Conservation (phyloP, 768 basidiomycete species). For the Pisolithus microcarpus region DNA sequence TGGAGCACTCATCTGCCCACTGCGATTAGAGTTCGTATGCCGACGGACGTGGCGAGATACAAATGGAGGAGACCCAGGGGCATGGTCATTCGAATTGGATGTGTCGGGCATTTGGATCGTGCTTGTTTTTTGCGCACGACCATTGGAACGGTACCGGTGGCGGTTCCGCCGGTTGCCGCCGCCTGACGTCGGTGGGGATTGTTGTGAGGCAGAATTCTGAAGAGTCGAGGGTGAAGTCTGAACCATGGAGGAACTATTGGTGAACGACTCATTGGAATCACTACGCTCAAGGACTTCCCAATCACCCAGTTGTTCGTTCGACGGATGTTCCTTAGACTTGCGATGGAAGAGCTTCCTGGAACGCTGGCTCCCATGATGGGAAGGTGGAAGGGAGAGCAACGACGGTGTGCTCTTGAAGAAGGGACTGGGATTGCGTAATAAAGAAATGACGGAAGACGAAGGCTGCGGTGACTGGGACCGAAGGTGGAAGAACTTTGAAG, state of each 20-base stretch:
- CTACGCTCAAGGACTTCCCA: conserved; percentile 28
- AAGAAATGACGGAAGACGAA: conserved; percentile 28
- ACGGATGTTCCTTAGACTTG: conserved; percentile 25
- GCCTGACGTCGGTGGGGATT: conserved; percentile 7
- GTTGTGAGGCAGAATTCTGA: conserved; percentile 12
- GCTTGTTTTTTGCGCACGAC: conserved; percentile 20
- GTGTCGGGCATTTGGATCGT: conserved; percentile 18
- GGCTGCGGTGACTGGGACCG: conserved; percentile 28
- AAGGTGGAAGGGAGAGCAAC: conserved; percentile 24
- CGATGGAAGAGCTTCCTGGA: conserved; percentile 29
- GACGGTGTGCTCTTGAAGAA: conserved; percentile 30
- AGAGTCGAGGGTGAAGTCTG: conserved; percentile 13
- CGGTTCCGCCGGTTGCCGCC: conserved; percentile 3
- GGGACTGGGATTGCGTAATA: conserved; percentile 28
- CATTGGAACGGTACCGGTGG: conserved; percentile 4
- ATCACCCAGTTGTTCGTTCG: conserved; percentile 22
- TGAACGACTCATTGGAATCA: conserved; percentile 20
- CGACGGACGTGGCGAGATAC: conserved; percentile 28
- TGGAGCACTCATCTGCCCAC: conserved; percentile 25
- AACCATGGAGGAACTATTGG: conserved; percentile 13
- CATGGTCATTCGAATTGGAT: conserved; percentile 10
- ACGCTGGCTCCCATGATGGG: conserved; percentile 25
- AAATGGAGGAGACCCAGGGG: conserved; percentile 29
- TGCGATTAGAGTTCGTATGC: conserved; percentile 26
- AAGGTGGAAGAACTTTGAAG: conserved; percentile 24